A percentile compares a stretch with the other conserved stretches of the same genome.
Conservation (phyloP, 768 basidiomycete genomes). For the Hygrophorus russula region DNA sequence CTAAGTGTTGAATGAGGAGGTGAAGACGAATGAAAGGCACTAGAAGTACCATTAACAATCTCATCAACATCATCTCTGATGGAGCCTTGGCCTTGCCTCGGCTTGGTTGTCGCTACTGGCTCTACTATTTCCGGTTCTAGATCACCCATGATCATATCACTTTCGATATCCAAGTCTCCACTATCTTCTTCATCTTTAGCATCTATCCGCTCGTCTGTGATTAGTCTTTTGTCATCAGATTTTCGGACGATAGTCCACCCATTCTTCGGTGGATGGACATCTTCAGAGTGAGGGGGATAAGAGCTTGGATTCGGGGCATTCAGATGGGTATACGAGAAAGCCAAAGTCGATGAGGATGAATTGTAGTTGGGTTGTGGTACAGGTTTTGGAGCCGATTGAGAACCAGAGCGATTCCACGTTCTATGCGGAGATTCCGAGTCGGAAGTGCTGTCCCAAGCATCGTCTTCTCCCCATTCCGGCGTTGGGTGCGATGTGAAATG, state of each 20-base stretch:
- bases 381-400: constrained; percentile 35
- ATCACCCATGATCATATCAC: constrained; percentile 69
- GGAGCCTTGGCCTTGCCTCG: constrained; percentile 31
- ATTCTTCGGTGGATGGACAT: constrained; percentile 27
- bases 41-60: constrained; percentile 58
- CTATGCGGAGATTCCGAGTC: constrained; percentile 63
- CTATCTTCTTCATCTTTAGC: constrained; percentile 15
- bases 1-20: constrained; percentile 23
- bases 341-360: constrained; percentile 56
- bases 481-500: constrained; percentile 22
- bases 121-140: constrained; percentile 44
- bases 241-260: constrained; percentile 72
- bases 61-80: constrained; percentile 63
- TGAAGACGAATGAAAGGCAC: constrained; percentile 14
- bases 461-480: constrained; percentile 73
- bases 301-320: constrained; percentile 65
- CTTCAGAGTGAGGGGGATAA: constrained; percentile 45
- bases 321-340: constrained; percentile 76
- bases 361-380: constrained; percentile 35
- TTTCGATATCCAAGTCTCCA: constrained; percentile 57
- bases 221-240: constrained; percentile 15
- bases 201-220: constrained; percentile 1
- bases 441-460: constrained; percentile 78
- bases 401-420: constrained; percentile 23
- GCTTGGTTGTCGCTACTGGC: constrained; percentile 21